These are phyloP conservation scores for Solanum aculeatissimum DNA, from an alignment of 305 asterid species.

Conservation along the genomic window DNA sequence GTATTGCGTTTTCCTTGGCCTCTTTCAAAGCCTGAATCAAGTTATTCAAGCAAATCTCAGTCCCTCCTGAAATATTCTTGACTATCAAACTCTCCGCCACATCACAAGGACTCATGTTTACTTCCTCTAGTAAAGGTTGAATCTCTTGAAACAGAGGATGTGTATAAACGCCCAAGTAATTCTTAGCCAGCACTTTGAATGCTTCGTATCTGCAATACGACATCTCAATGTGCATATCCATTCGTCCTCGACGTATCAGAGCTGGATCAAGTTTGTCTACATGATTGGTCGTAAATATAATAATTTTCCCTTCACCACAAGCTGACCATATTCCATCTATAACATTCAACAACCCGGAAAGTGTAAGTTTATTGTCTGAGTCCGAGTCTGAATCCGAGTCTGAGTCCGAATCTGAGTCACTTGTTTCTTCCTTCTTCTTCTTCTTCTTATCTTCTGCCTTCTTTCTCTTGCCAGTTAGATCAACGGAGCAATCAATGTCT, in stretches of 20 bases:
- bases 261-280: conserved; percentile 18
- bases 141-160: not conserved
- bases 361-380: not conserved
- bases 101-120: not conserved
- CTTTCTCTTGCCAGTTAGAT: conserved; percentile 1
- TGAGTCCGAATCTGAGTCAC: not conserved
- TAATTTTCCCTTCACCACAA: conserved; percentile 10
- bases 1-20: not conserved
- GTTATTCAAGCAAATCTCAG: not conserved
- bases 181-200: conserved; percentile 1
- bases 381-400: not conserved
- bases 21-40: not conserved
- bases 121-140: not conserved
- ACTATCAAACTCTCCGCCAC: not conserved
- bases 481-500: conserved; percentile 3
- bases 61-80: not conserved
- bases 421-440: not conserved
- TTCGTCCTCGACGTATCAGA: conserved; percentile 14
- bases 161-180: not conserved
- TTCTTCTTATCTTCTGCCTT: not conserved
- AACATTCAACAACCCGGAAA: not conserved
- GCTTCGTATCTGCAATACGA: conserved; percentile 4
- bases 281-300: conserved; percentile 12
- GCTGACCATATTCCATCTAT: conserved; percentile 12
- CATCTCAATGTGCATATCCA: conserved; percentile 9